Conservation (phyloP, 129 eudicot genomes). For the Flaveria bidentis region DNA sequence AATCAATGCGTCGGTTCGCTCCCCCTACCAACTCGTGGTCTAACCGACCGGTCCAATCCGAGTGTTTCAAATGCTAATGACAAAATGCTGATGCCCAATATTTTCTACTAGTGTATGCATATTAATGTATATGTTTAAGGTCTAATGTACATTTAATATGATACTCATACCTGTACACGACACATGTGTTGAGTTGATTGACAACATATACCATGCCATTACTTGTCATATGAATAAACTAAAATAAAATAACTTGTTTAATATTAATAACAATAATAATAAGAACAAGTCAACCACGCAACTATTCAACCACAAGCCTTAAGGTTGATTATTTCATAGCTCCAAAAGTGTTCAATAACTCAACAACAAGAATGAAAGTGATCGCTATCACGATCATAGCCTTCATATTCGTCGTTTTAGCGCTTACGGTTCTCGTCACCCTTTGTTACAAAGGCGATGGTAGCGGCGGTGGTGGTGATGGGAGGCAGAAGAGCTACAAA, state of each 20-base stretch:
- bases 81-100: no score
- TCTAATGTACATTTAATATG: neutral
- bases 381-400: conserved; percentile 22
- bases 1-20: no score
- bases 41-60: no score
- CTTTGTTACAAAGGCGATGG: conserved; percentile 23
- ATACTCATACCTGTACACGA: conserved; percentile 2
- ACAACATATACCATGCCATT: conserved; percentile 25
- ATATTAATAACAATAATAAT: neutral
- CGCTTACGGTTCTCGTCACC: conserved; percentile 26
- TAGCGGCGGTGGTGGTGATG: neutral
- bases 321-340: conserved; percentile 16
- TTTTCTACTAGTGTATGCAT: no score
- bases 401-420: conserved; percentile 29
- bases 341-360: conserved; percentile 17
- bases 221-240: conserved; percentile 12
- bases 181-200: conserved; percentile 17
- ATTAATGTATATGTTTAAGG: no score
- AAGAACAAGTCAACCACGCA: conserved; percentile 23
- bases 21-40: no score
- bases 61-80: no score
- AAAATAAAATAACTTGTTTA: neutral
- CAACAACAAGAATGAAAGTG: conserved; percentile 18
- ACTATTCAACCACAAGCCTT: neutral
- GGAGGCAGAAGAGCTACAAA: neutral